Conservation (phyloP, 768 basidiomycete species). For the Kwoniella sp. region DNA sequence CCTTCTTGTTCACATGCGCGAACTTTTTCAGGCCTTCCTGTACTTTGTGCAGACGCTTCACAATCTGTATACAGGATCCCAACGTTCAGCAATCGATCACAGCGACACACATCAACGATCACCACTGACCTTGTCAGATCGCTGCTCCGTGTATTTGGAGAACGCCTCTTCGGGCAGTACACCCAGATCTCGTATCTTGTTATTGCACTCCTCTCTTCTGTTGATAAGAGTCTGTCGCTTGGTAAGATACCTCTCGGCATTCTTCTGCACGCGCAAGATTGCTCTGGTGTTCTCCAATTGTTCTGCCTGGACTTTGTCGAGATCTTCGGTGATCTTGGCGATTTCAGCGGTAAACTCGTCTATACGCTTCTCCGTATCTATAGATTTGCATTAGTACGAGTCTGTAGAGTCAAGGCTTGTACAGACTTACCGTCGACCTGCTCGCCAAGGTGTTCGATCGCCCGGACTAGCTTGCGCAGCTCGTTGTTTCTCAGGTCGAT, state of each 20-base stretch:
- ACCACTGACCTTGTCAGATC: conserved; percentile 76
- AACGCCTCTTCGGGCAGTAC: conserved; percentile 97
- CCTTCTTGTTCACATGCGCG: conserved; percentile 98
- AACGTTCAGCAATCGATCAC: neutral
- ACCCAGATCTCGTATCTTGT: conserved; percentile 92
- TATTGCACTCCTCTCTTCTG: conserved; percentile 89
- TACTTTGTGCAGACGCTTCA: conserved; percentile 84
- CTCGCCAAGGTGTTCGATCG: conserved; percentile 60
- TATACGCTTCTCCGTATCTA: conserved; percentile 54
- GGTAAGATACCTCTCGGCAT: conserved; percentile 85
- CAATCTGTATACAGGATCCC: conserved; percentile 58
- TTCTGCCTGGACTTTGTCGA: conserved; percentile 74
- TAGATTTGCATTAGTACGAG: neutral
- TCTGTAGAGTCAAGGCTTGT: neutral
- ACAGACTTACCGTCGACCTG: conserved; percentile 56
- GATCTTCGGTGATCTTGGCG: conserved; percentile 46
- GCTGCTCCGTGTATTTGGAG: conserved; percentile 83
- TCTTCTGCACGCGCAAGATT: conserved; percentile 89
- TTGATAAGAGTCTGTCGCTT: conserved; percentile 79
- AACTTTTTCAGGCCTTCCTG: conserved; percentile 95
- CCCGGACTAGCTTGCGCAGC: conserved; percentile 61
- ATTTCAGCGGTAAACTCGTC: conserved; percentile 60
- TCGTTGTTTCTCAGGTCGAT: conserved; percentile 58
- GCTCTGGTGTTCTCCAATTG: conserved; percentile 81
- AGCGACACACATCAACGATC: too few relatives aligned